phyloP scores from a whole-genome alignment of 805 yeast genomes.

The Candida cerambycidarum region DNA sequence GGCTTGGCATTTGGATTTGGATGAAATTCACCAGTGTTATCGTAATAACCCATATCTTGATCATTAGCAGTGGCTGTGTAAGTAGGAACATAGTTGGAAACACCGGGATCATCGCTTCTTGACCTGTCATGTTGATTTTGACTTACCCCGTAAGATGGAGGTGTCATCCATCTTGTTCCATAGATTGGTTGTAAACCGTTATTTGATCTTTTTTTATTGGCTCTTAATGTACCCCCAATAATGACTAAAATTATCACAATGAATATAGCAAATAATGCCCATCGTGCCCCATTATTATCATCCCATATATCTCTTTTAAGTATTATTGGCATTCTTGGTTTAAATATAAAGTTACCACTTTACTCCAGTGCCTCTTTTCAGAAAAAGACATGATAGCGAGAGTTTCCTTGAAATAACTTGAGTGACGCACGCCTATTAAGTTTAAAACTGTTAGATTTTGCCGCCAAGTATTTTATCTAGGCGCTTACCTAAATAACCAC shows the following conservation, averaged over 20 bases:
- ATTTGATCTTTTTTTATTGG: conserved; percentile 53
- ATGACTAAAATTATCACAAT: conserved; percentile 48
- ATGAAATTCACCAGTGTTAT: conserved; percentile 51
- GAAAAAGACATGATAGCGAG: background rate
- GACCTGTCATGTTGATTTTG: conserved; percentile 56
- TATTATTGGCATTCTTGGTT: background rate
- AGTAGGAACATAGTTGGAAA: conserved; percentile 58
- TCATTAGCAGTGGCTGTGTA: conserved; percentile 68
- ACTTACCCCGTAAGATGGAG: conserved; percentile 72
- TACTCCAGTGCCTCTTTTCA: conserved; percentile 5
- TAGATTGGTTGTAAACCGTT: conserved; percentile 58
- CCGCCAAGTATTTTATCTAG: too few relatives aligned
- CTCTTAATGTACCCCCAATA: conserved; percentile 49
- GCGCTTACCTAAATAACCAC: too few relatives aligned
- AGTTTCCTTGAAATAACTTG: background rate
- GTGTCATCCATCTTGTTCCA: conserved; percentile 86
- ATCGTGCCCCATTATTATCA: conserved; percentile 42
- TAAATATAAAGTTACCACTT: background rate
- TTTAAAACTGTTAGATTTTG: too few relatives aligned
- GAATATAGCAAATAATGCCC: conserved; percentile 67
- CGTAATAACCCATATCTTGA: conserved; percentile 77
- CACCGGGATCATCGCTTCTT: conserved; percentile 37
- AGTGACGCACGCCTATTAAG: too few relatives aligned
- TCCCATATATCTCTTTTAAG: conserved; percentile 16
- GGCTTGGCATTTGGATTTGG: conserved; percentile 28